A percentile compares a stretch with the other conserved stretches of the same genome.
Evolutionary conservation across 2,329 filamentous ascomycete species (phyloP).

Genomic region (Cordyceps farinosa): DNA sequence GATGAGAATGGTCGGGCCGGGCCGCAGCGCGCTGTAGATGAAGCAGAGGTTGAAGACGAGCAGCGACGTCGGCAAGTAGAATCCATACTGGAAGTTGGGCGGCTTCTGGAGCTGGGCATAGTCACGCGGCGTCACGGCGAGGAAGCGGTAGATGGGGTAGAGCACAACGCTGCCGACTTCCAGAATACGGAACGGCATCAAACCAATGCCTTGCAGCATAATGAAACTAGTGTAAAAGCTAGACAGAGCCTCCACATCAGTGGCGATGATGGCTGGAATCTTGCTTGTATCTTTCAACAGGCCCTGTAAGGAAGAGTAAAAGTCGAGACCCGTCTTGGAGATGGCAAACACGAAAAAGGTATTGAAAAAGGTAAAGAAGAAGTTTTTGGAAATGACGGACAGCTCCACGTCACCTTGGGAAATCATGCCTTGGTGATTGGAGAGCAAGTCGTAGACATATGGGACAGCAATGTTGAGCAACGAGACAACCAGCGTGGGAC

Average conservation of each 20-base stretch:
- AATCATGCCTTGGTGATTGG: slow-evolving; percentile 89
- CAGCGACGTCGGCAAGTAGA: slow-evolving; percentile 88
- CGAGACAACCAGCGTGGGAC: slow-evolving; percentile 82
- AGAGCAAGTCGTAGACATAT: slow-evolving; percentile 90
- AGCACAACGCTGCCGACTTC: slow-evolving; percentile 83
- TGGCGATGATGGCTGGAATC: slow-evolving; percentile 72
- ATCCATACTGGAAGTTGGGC: slow-evolving; percentile 89
- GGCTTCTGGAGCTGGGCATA: slow-evolving; percentile 78
- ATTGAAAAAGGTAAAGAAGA: slow-evolving; percentile 99
- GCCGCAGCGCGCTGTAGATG: slow-evolving; percentile 83
- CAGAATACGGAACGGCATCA: slow-evolving; percentile 87
- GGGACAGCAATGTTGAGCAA: slow-evolving; percentile 86
- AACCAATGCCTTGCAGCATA: slow-evolving; percentile 85
- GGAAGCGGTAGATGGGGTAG: slow-evolving; percentile 75
- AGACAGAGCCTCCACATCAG: slow-evolving; percentile 68
- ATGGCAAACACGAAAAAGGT: slow-evolving; percentile 94
- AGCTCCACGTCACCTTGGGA: slow-evolving; percentile 92
- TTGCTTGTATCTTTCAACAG: slow-evolving; percentile 74
- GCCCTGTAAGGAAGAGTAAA: slow-evolving; percentile 68
- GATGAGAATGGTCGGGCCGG: slow-evolving; percentile 75
- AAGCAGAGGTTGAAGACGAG: slow-evolving; percentile 93
- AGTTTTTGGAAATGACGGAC: slow-evolving; percentile 95
- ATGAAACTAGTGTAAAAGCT: slow-evolving; percentile 93
- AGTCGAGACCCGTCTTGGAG: slow-evolving; percentile 75
- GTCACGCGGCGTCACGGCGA: slow-evolving; percentile 84